Evolutionary conservation across 2,329 filamentous ascomycete species (phyloP).

Genomic region (Penicillium sp.): DNA sequence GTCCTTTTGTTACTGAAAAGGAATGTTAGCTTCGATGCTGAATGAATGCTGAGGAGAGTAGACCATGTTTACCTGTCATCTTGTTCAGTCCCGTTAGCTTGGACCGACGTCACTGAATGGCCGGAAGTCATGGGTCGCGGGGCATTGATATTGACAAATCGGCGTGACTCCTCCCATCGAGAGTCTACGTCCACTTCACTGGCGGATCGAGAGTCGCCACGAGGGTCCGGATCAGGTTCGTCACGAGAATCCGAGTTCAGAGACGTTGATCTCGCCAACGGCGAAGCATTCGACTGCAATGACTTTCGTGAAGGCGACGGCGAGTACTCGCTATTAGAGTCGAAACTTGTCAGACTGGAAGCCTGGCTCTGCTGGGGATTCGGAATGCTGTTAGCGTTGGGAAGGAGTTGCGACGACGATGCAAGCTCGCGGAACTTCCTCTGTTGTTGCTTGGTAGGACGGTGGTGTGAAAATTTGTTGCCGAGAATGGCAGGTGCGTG

Average conservation of each 20-base stretch:
- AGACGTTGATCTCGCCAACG: conserved; percentile 36
- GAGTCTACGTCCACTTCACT: conserved; percentile 39
- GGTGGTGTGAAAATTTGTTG: conserved; percentile 91
- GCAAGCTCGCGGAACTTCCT: conserved; percentile 78
- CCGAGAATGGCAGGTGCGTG: conserved; percentile 95
- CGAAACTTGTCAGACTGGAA: conserved; percentile 36
- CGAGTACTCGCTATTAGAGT: conserved; percentile 40
- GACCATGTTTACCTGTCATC: conserved; percentile 32
- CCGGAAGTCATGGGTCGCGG: conserved; percentile 34
- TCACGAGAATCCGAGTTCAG: conserved; percentile 32
- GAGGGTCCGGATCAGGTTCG: conserved; percentile 22
- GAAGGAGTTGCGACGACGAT: conserved; percentile 67
- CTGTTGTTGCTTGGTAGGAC: conserved; percentile 75
- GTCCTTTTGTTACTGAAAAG: conserved; percentile 29
- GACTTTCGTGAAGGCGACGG: conserved; percentile 38
- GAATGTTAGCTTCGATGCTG: background rate
- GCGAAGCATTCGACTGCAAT: conserved; percentile 36
- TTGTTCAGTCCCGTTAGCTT: conserved; percentile 25
- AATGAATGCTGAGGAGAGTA: background rate
- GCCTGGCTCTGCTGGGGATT: conserved; percentile 30
- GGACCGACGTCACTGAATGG: conserved; percentile 22
- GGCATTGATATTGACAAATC: conserved; percentile 34
- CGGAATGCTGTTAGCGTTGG: conserved; percentile 38
- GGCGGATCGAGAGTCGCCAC: conserved; percentile 34
- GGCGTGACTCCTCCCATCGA: conserved; percentile 39